phyloP scores from a whole-genome alignment of 1,284 basidiomycete species.

The Ganoderma lingzhi region DNA sequence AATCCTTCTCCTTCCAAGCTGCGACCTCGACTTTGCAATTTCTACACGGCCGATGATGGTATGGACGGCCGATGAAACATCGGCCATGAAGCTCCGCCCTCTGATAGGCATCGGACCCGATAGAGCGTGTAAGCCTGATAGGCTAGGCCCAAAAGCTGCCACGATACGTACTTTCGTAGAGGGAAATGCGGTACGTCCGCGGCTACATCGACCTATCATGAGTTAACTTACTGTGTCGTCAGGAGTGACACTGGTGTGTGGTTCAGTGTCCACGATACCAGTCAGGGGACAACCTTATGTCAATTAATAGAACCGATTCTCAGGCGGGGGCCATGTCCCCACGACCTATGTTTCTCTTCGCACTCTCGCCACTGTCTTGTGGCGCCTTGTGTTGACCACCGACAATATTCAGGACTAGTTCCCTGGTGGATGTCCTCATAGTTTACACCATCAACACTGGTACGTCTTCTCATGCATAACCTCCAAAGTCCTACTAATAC shows the following conservation, averaged over 20 bases:
- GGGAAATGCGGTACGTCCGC: not conserved
- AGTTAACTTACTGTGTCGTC: not conserved
- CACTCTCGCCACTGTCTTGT: not conserved
- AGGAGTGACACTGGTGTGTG: not conserved
- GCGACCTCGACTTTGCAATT: not conserved
- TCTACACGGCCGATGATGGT: not conserved
- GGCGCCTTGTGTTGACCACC: no score
- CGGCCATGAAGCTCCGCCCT: not conserved
- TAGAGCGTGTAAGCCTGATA: not conserved
- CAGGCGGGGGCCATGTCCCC: not conserved
- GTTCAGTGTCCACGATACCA: not conserved
- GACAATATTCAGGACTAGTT: no score
- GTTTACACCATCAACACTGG: no score
- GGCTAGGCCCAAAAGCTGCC: not conserved
- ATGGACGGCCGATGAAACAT: not conserved
- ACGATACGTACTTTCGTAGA: not conserved
- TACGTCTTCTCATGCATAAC: no score
- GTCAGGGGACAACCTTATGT: not conserved
- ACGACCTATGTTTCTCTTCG: slow-evolving; percentile 3
- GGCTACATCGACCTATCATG: not conserved
- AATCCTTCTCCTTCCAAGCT: no score
- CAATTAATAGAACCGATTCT: not conserved
- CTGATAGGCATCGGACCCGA: not conserved
- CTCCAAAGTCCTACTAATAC: no score
- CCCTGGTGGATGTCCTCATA: no score